Percentiles rank a stretch among this genome's conserved stretches.
These are phyloP conservation scores for Wickerhamomyces ciferrii DNA, from an alignment of 805 yeast species.

Conservation along the genomic window DNA sequence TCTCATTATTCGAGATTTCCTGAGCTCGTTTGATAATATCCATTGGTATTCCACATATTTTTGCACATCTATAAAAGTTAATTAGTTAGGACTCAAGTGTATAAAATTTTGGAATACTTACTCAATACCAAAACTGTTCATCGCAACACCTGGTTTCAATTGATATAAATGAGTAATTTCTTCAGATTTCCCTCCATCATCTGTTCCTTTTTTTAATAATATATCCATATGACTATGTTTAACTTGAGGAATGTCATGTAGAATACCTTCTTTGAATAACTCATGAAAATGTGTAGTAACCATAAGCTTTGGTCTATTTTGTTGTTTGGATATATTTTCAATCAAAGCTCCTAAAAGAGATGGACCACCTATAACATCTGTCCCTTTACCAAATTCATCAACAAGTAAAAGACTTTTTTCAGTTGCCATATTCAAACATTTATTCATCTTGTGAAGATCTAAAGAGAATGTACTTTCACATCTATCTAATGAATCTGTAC, in stretches of 20 bases:
- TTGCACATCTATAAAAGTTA: slow-evolving; percentile 28
- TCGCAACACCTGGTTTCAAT: slow-evolving; percentile 26
- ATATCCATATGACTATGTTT: slow-evolving; percentile 32
- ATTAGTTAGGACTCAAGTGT: too few species aligned
- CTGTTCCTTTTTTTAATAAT: slow-evolving; percentile 7
- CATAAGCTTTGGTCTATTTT: slow-evolving; percentile 22
- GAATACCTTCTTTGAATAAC: slow-evolving; percentile 24
- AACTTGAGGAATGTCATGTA: slow-evolving; percentile 17
- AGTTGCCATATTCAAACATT: slow-evolving; percentile 34
- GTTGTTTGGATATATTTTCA: slow-evolving; percentile 12
- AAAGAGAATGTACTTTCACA: slow-evolving; percentile 44
- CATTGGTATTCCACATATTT: slow-evolving; percentile 27
- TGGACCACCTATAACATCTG: slow-evolving; percentile 41
- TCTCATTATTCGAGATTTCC: slow-evolving; percentile 15
- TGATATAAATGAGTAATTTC: slow-evolving; percentile 29
- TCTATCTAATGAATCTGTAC: slow-evolving; percentile 33
- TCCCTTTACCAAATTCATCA: slow-evolving; percentile 54
- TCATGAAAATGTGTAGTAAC: slow-evolving; percentile 41
- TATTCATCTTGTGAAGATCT: slow-evolving; percentile 40
- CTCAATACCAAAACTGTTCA: slow-evolving; percentile 30
- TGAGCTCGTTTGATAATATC: slow-evolving; percentile 28
- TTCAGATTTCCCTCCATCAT: slow-evolving; percentile 1
- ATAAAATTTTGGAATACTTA: neutral
- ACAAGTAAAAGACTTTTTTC: slow-evolving; percentile 37
- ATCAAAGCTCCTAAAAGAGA: slow-evolving; percentile 36